Evolutionary conservation across 257 asterid species (phyloP), one percentile per base, ranked within the genome.

Genomic region (Thymus quinquecostatus): DNA sequence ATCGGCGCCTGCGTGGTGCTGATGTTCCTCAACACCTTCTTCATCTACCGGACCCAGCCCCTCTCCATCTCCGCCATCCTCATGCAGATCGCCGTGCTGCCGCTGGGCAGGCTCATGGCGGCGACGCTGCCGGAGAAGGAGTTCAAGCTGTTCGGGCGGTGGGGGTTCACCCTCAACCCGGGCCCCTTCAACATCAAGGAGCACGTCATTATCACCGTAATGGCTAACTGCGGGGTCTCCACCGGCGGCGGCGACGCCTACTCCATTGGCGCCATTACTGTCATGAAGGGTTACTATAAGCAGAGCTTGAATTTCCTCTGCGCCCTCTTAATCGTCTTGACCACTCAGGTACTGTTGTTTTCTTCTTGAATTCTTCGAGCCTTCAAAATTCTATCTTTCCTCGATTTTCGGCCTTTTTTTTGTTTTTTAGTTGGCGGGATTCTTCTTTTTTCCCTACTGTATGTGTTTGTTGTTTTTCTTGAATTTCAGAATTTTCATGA

Each of bases 221-320:
- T 95, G 91, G 99, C 99, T 1, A 95, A 92, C 51, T 95, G 99
- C 47, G 99, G 99, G 3, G 99, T 95, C n/a, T 92, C 99, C 1
- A 30, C 81, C 32, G 99, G 99, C 4, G 99, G 99, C 1, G 99
- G 99, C 2, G 99, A 95, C 74, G 99, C 98, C 43, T 95, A 95
- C 82, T 88, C 98, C 27, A 95, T 95, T 58, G 99, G 99, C 1
- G 99, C 99, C n/a, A 86, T 95, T 69, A 92, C 99, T 50, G 96
- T 95, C 10, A 95, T 95, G 99, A 95, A 87, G 71, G 95, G 95
- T 60, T 95, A 89, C 67, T 95, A 95, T 75, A 95, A 87, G 72
- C 99, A 92, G 84, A 88, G 80, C 51, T 32, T 95, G 67, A 87
- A 65, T 66, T 95, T 95, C 75, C 60, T 92, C 0, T 92, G 90